Evolutionary conservation across 306 rosid species (phyloP), one percentile per base, ranked within the genome.

Genomic region (Crataegus laevigata): DNA sequence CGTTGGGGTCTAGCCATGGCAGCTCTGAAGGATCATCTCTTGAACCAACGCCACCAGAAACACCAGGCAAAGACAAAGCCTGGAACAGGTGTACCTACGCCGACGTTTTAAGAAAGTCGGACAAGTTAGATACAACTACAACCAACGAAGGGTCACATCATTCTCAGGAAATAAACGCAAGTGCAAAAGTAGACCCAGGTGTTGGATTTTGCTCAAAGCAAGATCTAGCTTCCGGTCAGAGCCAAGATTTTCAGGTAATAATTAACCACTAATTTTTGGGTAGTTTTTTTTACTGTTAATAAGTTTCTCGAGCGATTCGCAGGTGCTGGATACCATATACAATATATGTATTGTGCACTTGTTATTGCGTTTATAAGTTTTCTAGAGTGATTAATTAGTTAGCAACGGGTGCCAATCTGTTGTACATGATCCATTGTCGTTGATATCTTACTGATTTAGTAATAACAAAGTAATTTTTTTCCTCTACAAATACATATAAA

Each of bases 181-280:
- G 17, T 36, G 43, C 45, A 57, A 34, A 14, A 73, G 43, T 43
- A 60, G 69, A 62, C n/a, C 69, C 58, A 66, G 63, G 50, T 58
- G 68, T 50, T 47, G 81, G 71, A 59, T 65, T 42, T 5, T 21
- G 21, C 66, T 51, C 88, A 18, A 63, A 78, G 29, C 87, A 68
- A 57, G 55, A 73, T 67, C 82, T 76, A 25, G 42, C 83, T 66
- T 71, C 72, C 11, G 51, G 82, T 52, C 96, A 86, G 87, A 76
- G 81, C 40, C 87, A 83, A 70, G 87, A 88, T 57, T 51, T 74
- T 36, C 82, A 85, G 78, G 97, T 91, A 80, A 79, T 59, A 58
- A 73, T 7, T 30, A 38, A 29, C 28, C 52, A n/a, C 4, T 13
- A 36, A 21, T 21, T 65, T 19, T 19, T 34, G 0, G 26, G 17